Evolutionary conservation across 2,329 filamentous ascomycete genomes (phyloP), one percentile per base, ranked within the genome.

Genomic region (Cadophora sp.): DNA sequence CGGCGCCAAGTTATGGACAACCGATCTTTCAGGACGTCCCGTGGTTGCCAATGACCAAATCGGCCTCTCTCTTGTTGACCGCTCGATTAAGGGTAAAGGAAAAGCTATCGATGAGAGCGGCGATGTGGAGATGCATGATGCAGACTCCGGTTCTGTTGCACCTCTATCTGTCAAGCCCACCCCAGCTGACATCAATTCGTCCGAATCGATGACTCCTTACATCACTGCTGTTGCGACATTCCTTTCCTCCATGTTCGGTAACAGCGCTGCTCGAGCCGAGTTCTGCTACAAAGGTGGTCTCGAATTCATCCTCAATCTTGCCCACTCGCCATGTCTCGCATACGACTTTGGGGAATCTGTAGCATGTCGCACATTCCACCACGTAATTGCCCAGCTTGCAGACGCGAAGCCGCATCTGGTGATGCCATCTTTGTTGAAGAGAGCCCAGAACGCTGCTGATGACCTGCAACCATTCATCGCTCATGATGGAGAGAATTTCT

Each of bases 201-300:
- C 70, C 33, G 66, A 47, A 67, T 76, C 55, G 63, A 74, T 77
- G 68, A 77, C 73, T 30, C 73, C 75, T 30, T 97, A 95, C 75
- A 85, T 97, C 65, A 88, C 87, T 74, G 91, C 91, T 27, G 83
- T 93, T 45, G 86, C 91, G 67, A 91, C 88, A 59, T 99, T 99
- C 77, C 80, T 99, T 55, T 79, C 80, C 11, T 75, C 71, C 1
- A 72, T 78, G 47, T 72, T 78, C 45, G 68, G 67, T 20, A 77
- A 77, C 58, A 68, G 72, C 3, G 70, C 74, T 6, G 71, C 76
- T 27, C 74, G 76, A 14, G 68, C 72, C 20, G 85, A 86, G 27
- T 95, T 97, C 75, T 88, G 96, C 69, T 87, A 91, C 64, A 85
- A 86, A 59, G 93, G 94, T 66, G 96, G 93, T 7, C 88, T 95